These are phyloP conservation scores for Ogataea naganishii DNA, from an alignment of 805 yeast genomes.

Conservation along the genomic window DNA sequence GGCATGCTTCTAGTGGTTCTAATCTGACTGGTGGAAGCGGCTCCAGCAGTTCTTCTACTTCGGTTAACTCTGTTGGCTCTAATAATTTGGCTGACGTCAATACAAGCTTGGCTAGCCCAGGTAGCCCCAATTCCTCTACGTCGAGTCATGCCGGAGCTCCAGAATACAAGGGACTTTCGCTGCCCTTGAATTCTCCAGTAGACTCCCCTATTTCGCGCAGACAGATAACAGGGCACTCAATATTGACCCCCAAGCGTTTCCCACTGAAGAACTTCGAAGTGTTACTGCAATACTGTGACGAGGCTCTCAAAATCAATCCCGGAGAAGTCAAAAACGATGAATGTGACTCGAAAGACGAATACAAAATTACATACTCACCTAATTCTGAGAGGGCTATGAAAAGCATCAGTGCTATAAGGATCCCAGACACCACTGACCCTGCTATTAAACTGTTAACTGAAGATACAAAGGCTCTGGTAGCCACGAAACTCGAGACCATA, in stretches of 20 bases:
- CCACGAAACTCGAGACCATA: slow-evolving; percentile 61
- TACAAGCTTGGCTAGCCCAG: no score
- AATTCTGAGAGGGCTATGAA: slow-evolving; percentile 49
- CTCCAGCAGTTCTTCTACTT: slow-evolving; percentile 4
- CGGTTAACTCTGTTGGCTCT: slow-evolving; percentile 2
- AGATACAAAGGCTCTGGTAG: slow-evolving; percentile 57
- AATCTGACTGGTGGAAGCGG: no score
- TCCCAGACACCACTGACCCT: slow-evolving; percentile 51
- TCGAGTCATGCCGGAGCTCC: slow-evolving; percentile 14
- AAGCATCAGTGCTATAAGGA: slow-evolving; percentile 26
- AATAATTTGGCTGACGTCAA: slow-evolving; percentile 3
- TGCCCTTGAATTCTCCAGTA: slow-evolving; percentile 22
- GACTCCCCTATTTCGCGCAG: slow-evolving; percentile 20
- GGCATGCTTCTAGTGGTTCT: no score
- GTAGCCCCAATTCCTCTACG: no score
- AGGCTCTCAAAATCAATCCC: slow-evolving; percentile 64
- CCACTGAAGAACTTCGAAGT: slow-evolving; percentile 55
- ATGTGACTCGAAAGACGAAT: slow-evolving; percentile 13
- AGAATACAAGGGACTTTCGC: slow-evolving; percentile 53
- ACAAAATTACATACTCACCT: slow-evolving; percentile 42
- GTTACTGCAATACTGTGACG: slow-evolving; percentile 60
- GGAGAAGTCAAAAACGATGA: slow-evolving; percentile 40
- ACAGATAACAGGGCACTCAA: slow-evolving; percentile 31
- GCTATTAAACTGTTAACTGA: slow-evolving; percentile 53
- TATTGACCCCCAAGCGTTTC: slow-evolving; percentile 35